A percentile compares a stretch with the other conserved stretches of the same genome.
phyloP scores from a whole-genome alignment of 106 monocot species.

The Allium sativum region DNA sequence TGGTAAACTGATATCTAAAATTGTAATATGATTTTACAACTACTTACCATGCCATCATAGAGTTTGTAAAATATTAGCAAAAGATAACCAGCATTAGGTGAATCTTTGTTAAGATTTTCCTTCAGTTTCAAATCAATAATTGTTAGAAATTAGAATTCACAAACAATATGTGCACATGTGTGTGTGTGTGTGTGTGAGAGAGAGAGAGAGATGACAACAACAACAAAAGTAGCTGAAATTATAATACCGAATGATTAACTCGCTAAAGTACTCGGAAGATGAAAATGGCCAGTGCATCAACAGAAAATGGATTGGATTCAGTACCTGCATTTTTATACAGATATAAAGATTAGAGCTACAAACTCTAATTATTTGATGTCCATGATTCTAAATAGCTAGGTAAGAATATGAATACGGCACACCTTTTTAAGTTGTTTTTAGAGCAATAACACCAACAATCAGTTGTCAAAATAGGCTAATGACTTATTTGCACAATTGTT shows the following conservation, averaged over 20 bases:
- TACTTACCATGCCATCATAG: constrained; percentile 88
- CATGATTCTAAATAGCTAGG: too few species aligned
- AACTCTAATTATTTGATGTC: too few species aligned
- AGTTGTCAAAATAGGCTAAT: too few species aligned
- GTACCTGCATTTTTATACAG: constrained; percentile 44
- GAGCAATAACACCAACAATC: too few species aligned
- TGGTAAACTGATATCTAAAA: constrained; percentile 1
- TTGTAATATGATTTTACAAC: neutral
- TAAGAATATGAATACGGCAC: too few species aligned
- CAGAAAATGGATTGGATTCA: constrained; percentile 84
- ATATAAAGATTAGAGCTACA: too few species aligned
- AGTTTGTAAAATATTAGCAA: constrained; percentile 94
- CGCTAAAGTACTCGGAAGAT: constrained; percentile 87
- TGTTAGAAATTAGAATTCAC: too few species aligned
- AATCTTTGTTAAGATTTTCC: constrained; percentile 87
- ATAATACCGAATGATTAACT: constrained; percentile 83
- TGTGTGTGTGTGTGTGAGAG: too few species aligned
- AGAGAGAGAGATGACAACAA: too few species aligned
- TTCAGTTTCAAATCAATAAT: constrained; percentile 23
- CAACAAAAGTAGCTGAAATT: neutral
- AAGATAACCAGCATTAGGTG: constrained; percentile 91
- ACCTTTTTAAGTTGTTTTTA: too few species aligned
- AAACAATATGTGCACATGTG: too few species aligned
- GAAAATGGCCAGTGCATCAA: constrained; percentile 95
- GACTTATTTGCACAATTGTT: too few species aligned